These are phyloP conservation scores for Alternaria rosae DNA, from an alignment of 2,329 filamentous ascomycete genomes.

Conservation along the genomic window DNA sequence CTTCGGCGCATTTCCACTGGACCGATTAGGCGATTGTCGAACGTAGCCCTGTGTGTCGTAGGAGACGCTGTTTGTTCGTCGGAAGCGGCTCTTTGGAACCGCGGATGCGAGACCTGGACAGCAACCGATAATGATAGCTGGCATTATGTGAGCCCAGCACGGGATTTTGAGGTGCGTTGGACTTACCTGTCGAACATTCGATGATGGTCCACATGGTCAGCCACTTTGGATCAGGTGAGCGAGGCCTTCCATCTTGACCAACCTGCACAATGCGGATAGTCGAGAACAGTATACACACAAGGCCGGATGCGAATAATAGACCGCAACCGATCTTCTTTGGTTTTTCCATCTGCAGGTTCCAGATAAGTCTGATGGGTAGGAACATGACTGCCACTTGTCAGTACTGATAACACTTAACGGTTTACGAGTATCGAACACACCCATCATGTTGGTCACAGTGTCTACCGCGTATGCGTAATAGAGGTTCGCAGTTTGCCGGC, in stretches of 20 bases:
- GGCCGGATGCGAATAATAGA: constrained; percentile 32
- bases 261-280: constrained; percentile 45
- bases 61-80: background rate
- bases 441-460: constrained; percentile 47
- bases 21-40: constrained; percentile 15
- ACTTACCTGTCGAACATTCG: constrained; percentile 46
- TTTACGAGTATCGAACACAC: constrained; percentile 19
- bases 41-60: constrained; percentile 22
- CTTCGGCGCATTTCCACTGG: background rate
- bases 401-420: background rate
- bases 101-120: constrained; percentile 26
- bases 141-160: background rate
- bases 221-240: constrained; percentile 45
- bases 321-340: constrained; percentile 46
- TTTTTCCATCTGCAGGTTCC: constrained; percentile 46
- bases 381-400: constrained; percentile 43
- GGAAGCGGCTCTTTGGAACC: constrained; percentile 15
- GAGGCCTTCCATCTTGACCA: constrained; percentile 34
- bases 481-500: constrained; percentile 43
- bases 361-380: constrained; percentile 48
- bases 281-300: constrained; percentile 37
- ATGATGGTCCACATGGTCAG: constrained; percentile 49
- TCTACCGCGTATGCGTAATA: constrained; percentile 49
- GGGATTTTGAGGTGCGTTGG: background rate
- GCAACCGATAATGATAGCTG: constrained; percentile 38